Evolutionary conservation across 164 flowering plant species (phyloP), one percentile per base, ranked within the genome.

Genomic region (Dillenia turbinata): DNA sequence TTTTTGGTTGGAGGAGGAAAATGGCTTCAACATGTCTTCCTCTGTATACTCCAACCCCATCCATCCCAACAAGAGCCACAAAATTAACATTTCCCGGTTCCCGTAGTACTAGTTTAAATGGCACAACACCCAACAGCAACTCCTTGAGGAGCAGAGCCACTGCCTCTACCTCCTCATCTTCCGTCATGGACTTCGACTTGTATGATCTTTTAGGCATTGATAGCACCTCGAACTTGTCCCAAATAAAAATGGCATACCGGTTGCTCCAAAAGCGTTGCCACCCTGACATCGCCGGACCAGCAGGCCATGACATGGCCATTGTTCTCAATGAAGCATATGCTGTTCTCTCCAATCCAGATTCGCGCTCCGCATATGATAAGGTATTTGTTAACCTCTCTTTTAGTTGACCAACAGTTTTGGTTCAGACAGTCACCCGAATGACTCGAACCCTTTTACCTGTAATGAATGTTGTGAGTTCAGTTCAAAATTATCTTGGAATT

Each of bases 251-350:
- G 16, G 97, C 97, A 0, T 90, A 90, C 66, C 75, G 98, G 12
- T 56, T 79, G 10, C 71, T 93, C 62, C 98, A 93, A 76, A 93
- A 93, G 73, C 75, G 85, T 13, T 93, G 97, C 69, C 97, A 93
- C 64, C 98, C 98, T 0, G 98, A 93, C 57, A 85, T 93, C 9
- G 98, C 97, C 8, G 98, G 97, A 0, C 76, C 82, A 0, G 65
- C 82, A 0, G 98, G 98, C 2, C 97, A 90, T 53, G 98, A 90
- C 69, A 93, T 93, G 98, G 88, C 96, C 43, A 93, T 93, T 59
- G 76, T 93, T 1, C 92, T 92, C 63, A 93, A 93, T 47, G 87
- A 93, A 49, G 91, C 84, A 3, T 93, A 93, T 52, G 73, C 90
- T 0, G 62, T 90, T 66, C 84, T 93, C 24, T 90, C 94, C 26